These are phyloP conservation scores for Zasmidium angulare DNA, from an alignment of 2,329 filamentous ascomycete genomes.

Conservation along the genomic window DNA sequence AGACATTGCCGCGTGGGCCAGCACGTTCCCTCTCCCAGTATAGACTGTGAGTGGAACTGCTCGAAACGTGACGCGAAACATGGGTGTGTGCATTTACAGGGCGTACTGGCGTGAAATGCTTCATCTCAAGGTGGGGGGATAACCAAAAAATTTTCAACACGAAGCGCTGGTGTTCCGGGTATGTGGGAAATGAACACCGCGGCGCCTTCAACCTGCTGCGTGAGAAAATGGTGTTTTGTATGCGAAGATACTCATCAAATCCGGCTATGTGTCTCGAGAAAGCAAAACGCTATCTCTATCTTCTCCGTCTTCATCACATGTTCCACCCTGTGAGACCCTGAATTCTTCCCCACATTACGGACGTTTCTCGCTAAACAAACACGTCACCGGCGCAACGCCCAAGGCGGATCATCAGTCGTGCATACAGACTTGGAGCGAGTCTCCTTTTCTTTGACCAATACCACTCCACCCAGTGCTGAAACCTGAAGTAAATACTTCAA, in stretches of 20 bases:
- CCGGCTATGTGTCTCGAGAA: neutral
- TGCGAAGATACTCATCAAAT: neutral
- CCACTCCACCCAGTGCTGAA: neutral
- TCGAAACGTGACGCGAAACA: neutral
- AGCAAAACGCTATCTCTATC: neutral
- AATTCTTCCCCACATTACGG: neutral
- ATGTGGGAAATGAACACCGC: conserved; percentile 2
- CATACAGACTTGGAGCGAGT: neutral
- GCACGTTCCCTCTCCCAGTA: conserved; percentile 81
- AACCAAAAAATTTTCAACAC: conserved; percentile 12
- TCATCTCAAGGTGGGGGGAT: neutral
- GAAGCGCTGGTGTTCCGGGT: conserved; percentile 12
- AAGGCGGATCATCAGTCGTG: neutral
- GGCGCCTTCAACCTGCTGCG: conserved; percentile 22
- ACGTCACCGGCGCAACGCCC: neutral
- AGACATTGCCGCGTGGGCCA: conserved; percentile 78
- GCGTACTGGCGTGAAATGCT: conserved; percentile 9
- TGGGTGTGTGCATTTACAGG: conserved; percentile 9
- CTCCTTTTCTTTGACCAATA: neutral
- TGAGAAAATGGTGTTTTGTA: conserved; percentile 2
- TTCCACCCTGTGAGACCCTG: neutral
- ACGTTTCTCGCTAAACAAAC: neutral
- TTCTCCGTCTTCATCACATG: neutral
- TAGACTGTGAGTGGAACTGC: neutral
- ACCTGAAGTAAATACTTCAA: neutral